A percentile compares a stretch with the other conserved stretches of the same genome.
These are phyloP conservation scores for Mucor velutinosus DNA, from an alignment of 371 early-diverging fungal genomes.

Conservation along the genomic window DNA sequence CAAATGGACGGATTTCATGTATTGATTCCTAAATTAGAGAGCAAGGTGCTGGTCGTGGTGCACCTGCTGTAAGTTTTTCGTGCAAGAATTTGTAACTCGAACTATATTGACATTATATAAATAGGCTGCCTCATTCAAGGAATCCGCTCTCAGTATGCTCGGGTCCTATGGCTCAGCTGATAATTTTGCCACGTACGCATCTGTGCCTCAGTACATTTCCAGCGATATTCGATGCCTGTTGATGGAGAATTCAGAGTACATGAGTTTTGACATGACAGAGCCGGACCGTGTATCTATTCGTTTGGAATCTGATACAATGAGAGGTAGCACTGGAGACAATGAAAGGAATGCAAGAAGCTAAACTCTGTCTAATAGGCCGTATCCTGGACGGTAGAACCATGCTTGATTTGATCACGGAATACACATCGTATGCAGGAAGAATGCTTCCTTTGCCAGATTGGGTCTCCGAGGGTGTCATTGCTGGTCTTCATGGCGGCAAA, in stretches of 20 bases:
- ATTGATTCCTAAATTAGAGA: slow-evolving; percentile 23
- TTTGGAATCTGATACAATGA: slow-evolving; percentile 29
- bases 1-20: neutral
- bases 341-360: neutral
- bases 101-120: neutral
- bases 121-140: slow-evolving; percentile 31
- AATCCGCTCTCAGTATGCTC: slow-evolving; percentile 36
- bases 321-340: slow-evolving; percentile 11
- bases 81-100: neutral
- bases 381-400: slow-evolving; percentile 46
- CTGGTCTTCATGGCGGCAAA: slow-evolving; percentile 52
- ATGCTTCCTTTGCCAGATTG: slow-evolving; percentile 55
- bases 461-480: slow-evolving; percentile 46
- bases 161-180: slow-evolving; percentile 28
- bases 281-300: slow-evolving; percentile 46
- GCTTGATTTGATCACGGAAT: slow-evolving; percentile 50
- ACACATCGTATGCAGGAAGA: slow-evolving; percentile 49
- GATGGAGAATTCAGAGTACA: slow-evolving; percentile 54
- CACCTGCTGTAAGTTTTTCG: slow-evolving; percentile 27
- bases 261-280: slow-evolving; percentile 50
- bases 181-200: slow-evolving; percentile 41
- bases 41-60: slow-evolving; percentile 44
- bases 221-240: slow-evolving; percentile 47
- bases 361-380: slow-evolving; percentile 24
- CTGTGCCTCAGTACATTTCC: slow-evolving; percentile 56